Base-by-base conservation (phyloP, 208 protist species). In the Novymonas esmeraldas region DNA sequence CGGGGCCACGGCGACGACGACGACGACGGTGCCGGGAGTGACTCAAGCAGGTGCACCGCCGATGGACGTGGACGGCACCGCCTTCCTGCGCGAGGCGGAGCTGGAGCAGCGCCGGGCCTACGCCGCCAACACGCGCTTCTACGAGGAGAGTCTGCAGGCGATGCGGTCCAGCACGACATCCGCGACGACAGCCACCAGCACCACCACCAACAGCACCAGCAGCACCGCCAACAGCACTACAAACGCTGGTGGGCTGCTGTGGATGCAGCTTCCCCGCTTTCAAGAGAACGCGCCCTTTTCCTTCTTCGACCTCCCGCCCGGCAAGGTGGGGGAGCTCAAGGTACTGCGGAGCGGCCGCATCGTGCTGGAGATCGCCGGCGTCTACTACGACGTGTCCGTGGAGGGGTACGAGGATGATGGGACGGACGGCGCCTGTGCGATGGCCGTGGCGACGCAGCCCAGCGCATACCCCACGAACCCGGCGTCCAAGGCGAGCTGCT, bases 231-330 rank as follows among this genome's bases (percentile, higher is more conserved):
- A n/a, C n/a, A n/a, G n/a, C n/a, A n/a, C n/a, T n/a, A n/a, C n/a
- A n/a, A n/a, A n/a, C n/a, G 1, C 50, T 16, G 49, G 66, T 1
- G 68, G 60, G 34, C 59, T 95, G 24, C 72, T 89, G 34, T 95
- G 87, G 86, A 75, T 93, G 75, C 90, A 95, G 70, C 48, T 95
- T 42, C 90, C 90, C 16, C 85, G 81, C 6, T 92, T 93, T 70
- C 78, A 84, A 39, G 64, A 55, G 5, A 66, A 84, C 29, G 50
- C 72, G 26, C 81, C 87, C 13, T 90, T 91, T 60, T 58, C 60
- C 31, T 65, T 89, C 29, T 61, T 44, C 14, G 59, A 87, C 41
- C 44, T 89, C 28, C 81, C 86, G 44, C 71, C 87, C 10, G 85
- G 85, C 13, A 93, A 95, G 65, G 65, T 93, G 10, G 90, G 90